A percentile compares a stretch with the other conserved stretches of the same genome.
These are phyloP conservation scores for Asterophora lycoperdoides DNA, from an alignment of 768 basidiomycete species.

Conservation along the genomic window DNA sequence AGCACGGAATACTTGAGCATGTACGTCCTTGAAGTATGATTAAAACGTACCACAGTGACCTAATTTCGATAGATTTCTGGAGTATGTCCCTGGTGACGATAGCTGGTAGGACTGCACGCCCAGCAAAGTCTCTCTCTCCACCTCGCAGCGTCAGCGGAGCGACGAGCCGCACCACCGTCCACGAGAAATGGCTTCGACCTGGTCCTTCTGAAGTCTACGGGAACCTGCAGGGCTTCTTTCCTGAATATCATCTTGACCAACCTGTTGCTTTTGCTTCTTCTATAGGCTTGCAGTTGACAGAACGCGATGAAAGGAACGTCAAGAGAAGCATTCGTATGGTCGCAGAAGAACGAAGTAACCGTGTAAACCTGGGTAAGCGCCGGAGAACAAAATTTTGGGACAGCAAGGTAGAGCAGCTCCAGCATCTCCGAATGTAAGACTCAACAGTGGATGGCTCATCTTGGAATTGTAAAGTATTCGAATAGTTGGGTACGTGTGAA, in stretches of 20 bases:
- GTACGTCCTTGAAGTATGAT: constrained; percentile 40
- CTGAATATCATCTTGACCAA: constrained; percentile 82
- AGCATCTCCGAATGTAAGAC: constrained; percentile 33
- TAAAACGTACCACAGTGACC: not conserved
- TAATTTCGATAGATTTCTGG: constrained; percentile 64
- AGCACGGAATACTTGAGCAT: constrained; percentile 71
- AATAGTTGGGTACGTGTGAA: not conserved
- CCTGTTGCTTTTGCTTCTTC: constrained; percentile 64
- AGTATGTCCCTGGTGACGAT: constrained; percentile 95
- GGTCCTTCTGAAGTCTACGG: constrained; percentile 76
- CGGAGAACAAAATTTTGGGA: constrained; percentile 42
- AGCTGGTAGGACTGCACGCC: not conserved
- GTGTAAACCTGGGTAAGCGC: constrained; percentile 39
- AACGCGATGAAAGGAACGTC: constrained; percentile 10
- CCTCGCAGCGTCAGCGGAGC: not conserved
- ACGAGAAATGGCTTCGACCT: constrained; percentile 50
- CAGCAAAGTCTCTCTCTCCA: constrained; percentile 4
- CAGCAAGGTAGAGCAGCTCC: constrained; percentile 38
- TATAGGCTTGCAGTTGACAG: constrained; percentile 32
- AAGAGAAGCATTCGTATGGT: constrained; percentile 79
- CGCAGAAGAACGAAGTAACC: constrained; percentile 66
- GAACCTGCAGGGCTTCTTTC: constrained; percentile 81
- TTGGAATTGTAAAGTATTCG: constrained; percentile 1
- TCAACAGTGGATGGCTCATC: not conserved
- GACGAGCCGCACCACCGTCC: constrained; percentile 1